phyloP scores from a whole-genome alignment of 192 early-diverging fungal species.

The Linnemannia hyalina region DNA sequence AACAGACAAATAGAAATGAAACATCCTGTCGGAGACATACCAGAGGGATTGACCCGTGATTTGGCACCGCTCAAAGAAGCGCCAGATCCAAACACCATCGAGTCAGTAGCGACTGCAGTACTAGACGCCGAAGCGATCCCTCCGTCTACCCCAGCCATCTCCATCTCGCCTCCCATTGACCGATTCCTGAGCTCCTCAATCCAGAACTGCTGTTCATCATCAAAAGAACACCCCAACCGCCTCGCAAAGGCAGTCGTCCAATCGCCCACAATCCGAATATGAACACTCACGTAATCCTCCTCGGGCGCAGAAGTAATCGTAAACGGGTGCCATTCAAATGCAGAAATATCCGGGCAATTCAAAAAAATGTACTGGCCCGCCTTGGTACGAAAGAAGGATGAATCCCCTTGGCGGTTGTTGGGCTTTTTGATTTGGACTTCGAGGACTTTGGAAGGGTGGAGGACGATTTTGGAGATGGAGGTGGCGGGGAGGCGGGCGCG shows the following conservation, averaged over 20 bases:
- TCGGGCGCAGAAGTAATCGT: conserved; percentile 82
- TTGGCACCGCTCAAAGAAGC: neutral
- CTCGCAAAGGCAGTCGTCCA: conserved; percentile 79
- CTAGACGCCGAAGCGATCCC: conserved; percentile 43
- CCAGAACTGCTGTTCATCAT: conserved; percentile 60
- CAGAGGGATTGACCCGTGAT: neutral
- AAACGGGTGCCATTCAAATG: conserved; percentile 84
- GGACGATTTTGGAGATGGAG: conserved; percentile 83
- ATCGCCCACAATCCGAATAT: conserved; percentile 81
- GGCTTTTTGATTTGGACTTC: conserved; percentile 85
- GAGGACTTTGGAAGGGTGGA: conserved; percentile 85
- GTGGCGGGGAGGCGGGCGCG: conserved; percentile 78
- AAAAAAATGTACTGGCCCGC: conserved; percentile 85
- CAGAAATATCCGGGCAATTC: conserved; percentile 77
- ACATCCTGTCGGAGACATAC: conserved; percentile 56
- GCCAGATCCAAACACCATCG: conserved; percentile 6
- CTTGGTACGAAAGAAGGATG: conserved; percentile 40
- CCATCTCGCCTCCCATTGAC: neutral
- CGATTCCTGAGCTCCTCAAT: conserved; percentile 59
- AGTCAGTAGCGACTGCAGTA: conserved; percentile 66
- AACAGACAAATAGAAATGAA: conserved; percentile 3
- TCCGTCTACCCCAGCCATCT: neutral
- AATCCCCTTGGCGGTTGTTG: conserved; percentile 6
- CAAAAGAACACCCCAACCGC: conserved; percentile 77
- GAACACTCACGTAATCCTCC: conserved; percentile 80